Percentiles rank a stretch among this genome's conserved stretches.
Evolutionary conservation across 2,329 filamentous ascomycete genomes (phyloP).

Genomic region (Botrytis sinoallii): DNA sequence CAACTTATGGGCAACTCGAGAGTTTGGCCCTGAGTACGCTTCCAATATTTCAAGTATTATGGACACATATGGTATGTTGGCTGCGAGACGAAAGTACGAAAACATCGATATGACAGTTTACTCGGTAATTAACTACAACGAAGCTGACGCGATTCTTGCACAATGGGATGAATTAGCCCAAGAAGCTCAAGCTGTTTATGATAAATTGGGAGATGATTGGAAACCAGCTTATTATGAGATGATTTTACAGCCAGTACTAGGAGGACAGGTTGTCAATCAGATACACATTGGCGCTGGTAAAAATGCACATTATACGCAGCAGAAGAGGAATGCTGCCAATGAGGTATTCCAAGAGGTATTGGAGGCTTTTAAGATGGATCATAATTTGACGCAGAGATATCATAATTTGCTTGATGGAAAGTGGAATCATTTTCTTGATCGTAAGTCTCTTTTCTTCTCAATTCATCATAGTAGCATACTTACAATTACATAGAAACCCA

Average conservation of each 20-base stretch:
- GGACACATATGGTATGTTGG: conserved; percentile 54
- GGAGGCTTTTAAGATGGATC: conserved; percentile 54
- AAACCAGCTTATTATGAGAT: conserved; percentile 62
- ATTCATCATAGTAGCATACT: background rate
- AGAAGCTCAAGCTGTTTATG: conserved; percentile 55
- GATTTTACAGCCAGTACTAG: conserved; percentile 57
- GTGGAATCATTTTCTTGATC: conserved; percentile 61
- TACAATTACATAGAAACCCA: conserved; percentile 47
- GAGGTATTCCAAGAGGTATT: conserved; percentile 51
- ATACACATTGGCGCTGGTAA: conserved; percentile 49
- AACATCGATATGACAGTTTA: conserved; percentile 57
- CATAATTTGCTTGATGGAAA: conserved; percentile 58
- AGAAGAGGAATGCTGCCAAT: conserved; percentile 57
- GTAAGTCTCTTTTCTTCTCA: conserved; percentile 33
- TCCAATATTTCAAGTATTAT: conserved; percentile 50
- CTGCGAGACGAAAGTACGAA: conserved; percentile 60
- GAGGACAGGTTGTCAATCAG: conserved; percentile 54
- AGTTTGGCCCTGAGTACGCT: conserved; percentile 52
- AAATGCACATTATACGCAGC: conserved; percentile 54
- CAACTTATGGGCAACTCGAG: conserved; percentile 52
- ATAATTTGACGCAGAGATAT: conserved; percentile 54
- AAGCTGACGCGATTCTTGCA: conserved; percentile 55
- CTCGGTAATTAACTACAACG: conserved; percentile 61
- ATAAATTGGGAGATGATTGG: conserved; percentile 47
- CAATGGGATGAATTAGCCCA: conserved; percentile 53